These are phyloP conservation scores for Lignosus rhinocerotis DNA, from an alignment of 1,284 basidiomycete genomes.

Conservation along the genomic window DNA sequence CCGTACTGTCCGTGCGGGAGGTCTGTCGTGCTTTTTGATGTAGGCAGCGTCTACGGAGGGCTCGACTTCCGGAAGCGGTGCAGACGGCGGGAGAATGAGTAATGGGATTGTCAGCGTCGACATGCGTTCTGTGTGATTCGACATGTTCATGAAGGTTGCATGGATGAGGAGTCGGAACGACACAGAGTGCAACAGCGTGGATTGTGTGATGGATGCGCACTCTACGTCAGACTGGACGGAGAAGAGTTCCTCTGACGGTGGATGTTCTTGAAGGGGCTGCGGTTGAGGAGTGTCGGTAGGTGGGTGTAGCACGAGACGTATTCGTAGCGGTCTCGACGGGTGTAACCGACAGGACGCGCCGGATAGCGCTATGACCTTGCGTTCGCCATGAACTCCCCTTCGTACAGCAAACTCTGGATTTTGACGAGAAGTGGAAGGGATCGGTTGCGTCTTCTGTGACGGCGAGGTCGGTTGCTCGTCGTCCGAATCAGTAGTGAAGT, in stretches of 20 bases:
- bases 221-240: slow-evolving; percentile 57
- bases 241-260: slow-evolving; percentile 42
- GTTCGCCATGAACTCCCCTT: slow-evolving; percentile 28
- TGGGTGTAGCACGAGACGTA: slow-evolving; percentile 73
- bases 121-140: slow-evolving; percentile 62
- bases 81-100: slow-evolving; percentile 66
- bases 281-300: slow-evolving; percentile 51
- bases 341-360: slow-evolving; percentile 82
- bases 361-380: slow-evolving; percentile 64
- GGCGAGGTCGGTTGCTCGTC: slow-evolving; percentile 39
- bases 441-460: slow-evolving; percentile 24
- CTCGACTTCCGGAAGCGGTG: slow-evolving; percentile 73
- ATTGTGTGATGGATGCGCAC: slow-evolving; percentile 73
- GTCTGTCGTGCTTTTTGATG: slow-evolving; percentile 81
- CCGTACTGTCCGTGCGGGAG: slow-evolving; percentile 67
- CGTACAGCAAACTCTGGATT: slow-evolving; percentile 24
- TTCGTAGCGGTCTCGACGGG: slow-evolving; percentile 59
- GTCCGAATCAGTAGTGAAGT: slow-evolving; percentile 5
- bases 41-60: slow-evolving; percentile 70
- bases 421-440: slow-evolving; percentile 24
- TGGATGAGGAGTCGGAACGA: slow-evolving; percentile 66
- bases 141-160: slow-evolving; percentile 70
- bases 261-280: slow-evolving; percentile 42
- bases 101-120: slow-evolving; percentile 66
- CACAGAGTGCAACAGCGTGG: slow-evolving; percentile 70